Conservation (phyloP, 2,329 filamentous ascomycete species). For the Epichloe sp. region DNA sequence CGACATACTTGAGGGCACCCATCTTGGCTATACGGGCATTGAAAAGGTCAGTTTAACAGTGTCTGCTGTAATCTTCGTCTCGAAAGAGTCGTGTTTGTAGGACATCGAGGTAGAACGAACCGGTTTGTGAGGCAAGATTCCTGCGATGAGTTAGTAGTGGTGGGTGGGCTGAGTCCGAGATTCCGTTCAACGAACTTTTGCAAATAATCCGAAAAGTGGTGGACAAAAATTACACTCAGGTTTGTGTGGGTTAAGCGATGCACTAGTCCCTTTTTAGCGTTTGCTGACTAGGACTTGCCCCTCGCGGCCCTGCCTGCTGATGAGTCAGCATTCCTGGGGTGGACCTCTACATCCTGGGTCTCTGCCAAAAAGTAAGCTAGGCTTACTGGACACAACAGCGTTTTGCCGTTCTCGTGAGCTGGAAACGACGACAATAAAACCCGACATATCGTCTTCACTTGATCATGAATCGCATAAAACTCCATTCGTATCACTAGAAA, state of each 20-base stretch:
- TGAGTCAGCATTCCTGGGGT: slow-evolving; percentile 12
- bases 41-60: neutral
- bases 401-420: neutral
- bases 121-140: slow-evolving; percentile 23
- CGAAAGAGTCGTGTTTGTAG: neutral
- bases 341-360: neutral
- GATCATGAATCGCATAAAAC: neutral
- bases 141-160: slow-evolving; percentile 25
- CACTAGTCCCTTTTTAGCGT: slow-evolving; percentile 13
- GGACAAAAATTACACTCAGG: slow-evolving; percentile 21
- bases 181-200: slow-evolving; percentile 12
- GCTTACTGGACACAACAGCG: too few species aligned
- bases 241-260: slow-evolving; percentile 28
- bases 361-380: too few species aligned
- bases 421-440: neutral
- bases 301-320: slow-evolving; percentile 15
- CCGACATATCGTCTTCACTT: neutral
- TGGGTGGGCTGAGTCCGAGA: slow-evolving; percentile 18
- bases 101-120: slow-evolving; percentile 16
- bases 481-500: too few species aligned
- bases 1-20: slow-evolving; percentile 99
- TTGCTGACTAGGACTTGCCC: slow-evolving; percentile 19
- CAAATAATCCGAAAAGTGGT: slow-evolving; percentile 16
- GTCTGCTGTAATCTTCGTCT: neutral
- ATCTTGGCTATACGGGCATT: slow-evolving; percentile 49